A percentile compares a stretch with the other conserved stretches of the same genome.
These are phyloP conservation scores for Pseudonectria foliicola DNA, from an alignment of 2,329 filamentous ascomycete species.

Conservation along the genomic window DNA sequence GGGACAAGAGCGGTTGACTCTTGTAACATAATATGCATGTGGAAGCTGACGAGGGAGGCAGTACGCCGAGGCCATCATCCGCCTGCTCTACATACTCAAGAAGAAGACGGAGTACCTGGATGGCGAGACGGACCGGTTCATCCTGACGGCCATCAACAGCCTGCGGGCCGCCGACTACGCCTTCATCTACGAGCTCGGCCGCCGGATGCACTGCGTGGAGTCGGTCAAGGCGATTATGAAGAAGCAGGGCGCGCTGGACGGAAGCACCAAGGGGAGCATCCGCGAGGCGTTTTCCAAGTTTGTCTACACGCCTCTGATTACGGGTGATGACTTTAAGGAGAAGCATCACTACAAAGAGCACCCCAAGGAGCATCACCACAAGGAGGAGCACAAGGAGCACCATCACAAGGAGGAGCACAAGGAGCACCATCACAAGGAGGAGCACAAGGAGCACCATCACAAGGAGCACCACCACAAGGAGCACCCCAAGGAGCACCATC, in stretches of 20 bases:
- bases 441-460: slow-evolving; percentile 2
- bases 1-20: too few relatives aligned
- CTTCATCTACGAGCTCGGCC: slow-evolving; percentile 21
- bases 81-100: slow-evolving; percentile 17
- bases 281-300: slow-evolving; percentile 21
- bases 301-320: slow-evolving; percentile 21
- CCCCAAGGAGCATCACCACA: slow-evolving; percentile 1
- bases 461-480: slow-evolving; percentile 1
- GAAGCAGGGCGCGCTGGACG: slow-evolving; percentile 24
- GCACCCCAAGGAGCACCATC: slow-evolving; percentile 3
- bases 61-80: slow-evolving; percentile 24
- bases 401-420: slow-evolving; percentile 3
- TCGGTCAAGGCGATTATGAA: slow-evolving; percentile 18
- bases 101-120: slow-evolving; percentile 19
- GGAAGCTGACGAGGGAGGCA: too few relatives aligned
- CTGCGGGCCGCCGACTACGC: slow-evolving; percentile 21
- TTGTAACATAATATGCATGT: not conserved
- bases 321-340: slow-evolving; percentile 22
- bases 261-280: slow-evolving; percentile 20
- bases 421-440: slow-evolving; percentile 2
- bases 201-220: slow-evolving; percentile 21
- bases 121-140: slow-evolving; percentile 20
- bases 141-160: slow-evolving; percentile 24
- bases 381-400: slow-evolving; percentile 1
- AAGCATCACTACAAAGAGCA: slow-evolving; percentile 4